Evolutionary conservation across 2,329 filamentous ascomycete species (phyloP), one percentile per base, ranked within the genome.

Genomic region (Paraconiothyrium brasiliense): DNA sequence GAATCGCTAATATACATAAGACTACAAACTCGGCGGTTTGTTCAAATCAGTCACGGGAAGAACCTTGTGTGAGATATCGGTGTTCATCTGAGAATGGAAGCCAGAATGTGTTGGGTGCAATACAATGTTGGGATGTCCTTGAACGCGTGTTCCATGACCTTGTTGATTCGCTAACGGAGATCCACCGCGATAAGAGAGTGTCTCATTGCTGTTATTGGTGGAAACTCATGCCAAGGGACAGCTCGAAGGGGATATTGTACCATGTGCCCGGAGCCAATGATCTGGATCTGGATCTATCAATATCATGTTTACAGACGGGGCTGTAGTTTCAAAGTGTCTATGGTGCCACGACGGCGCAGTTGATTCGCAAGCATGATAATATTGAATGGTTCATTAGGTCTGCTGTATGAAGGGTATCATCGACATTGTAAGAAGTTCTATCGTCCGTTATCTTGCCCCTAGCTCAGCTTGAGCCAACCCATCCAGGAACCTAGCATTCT

Each of bases 401-500:
- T 30, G 27, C 10, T 48, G 7, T 22, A 7, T 48, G 6, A 32
- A 8, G 46, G 46, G 24, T 48, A 48, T 48, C 46, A 22, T 48
- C 13, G 24, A 16, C 13, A 4, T 10, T 16, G 46, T 16, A 24
- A 22, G 11, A 32, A 27, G 30, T n/a, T 16, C 9, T 14, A 30
- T 16, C 46, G 11, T 41, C 14, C 39, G n/a, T 41, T 20, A 41
- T 16, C 24, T 30, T n/a, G 3, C 4, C 16, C 22, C 20, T 13
- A 13, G 13, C 30, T 48, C 30, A 32, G 5, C 43, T 14, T 56
- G 6, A 27, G 54, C 32, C 11, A 16, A 41, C 0, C 66, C 67
- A 44, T 70, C 70, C 10, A 24, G 43, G 14, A 43, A 60, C 43
- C 71, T 68, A 30, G 30, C 41, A 34, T 58, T 48, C 9, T 20